Conservation (phyloP, 169 alveolate species). For the Eimeria falciformis region DNA sequence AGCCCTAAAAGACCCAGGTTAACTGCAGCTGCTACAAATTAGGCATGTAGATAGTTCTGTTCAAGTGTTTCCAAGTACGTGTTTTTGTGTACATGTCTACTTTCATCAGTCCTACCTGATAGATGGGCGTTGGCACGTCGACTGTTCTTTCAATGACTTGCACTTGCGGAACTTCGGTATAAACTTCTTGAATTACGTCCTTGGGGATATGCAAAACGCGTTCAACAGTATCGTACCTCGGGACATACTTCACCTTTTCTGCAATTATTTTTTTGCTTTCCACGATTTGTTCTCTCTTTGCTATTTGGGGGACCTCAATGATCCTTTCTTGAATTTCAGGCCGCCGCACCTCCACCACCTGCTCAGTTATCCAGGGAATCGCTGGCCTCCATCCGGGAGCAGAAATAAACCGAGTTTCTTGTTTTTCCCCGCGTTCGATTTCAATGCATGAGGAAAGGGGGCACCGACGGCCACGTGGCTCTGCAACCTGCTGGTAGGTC, state of each 20-base stretch:
- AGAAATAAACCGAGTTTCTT: too few relatives aligned
- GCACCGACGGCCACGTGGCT: background rate
- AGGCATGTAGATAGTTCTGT: too few relatives aligned
- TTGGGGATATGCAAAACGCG: conserved; percentile 53
- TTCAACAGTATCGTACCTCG: conserved; percentile 25
- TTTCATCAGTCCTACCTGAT: conserved; percentile 13
- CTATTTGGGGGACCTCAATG: conserved; percentile 58
- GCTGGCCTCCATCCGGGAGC: background rate
- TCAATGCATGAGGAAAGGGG: background rate
- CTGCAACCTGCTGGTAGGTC: too few relatives aligned
- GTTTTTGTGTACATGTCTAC: too few relatives aligned
- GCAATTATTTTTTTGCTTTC: conserved; percentile 1
- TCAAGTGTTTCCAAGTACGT: too few relatives aligned
- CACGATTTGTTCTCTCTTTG: conserved; percentile 8
- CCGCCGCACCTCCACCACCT: conserved; percentile 34
- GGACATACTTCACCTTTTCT: conserved; percentile 54
- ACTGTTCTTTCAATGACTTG: conserved; percentile 65
- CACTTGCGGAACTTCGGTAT: conserved; percentile 58
- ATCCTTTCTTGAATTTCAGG: conserved; percentile 35
- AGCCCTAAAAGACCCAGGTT: too few relatives aligned
- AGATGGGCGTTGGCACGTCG: conserved; percentile 57
- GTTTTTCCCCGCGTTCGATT: background rate
- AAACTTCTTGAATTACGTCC: conserved; percentile 13
- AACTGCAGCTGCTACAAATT: too few relatives aligned
- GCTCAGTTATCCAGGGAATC: conserved; percentile 40